Evolutionary conservation across 768 basidiomycete genomes (phyloP).

Genomic region (Kwoniella europaea): DNA sequence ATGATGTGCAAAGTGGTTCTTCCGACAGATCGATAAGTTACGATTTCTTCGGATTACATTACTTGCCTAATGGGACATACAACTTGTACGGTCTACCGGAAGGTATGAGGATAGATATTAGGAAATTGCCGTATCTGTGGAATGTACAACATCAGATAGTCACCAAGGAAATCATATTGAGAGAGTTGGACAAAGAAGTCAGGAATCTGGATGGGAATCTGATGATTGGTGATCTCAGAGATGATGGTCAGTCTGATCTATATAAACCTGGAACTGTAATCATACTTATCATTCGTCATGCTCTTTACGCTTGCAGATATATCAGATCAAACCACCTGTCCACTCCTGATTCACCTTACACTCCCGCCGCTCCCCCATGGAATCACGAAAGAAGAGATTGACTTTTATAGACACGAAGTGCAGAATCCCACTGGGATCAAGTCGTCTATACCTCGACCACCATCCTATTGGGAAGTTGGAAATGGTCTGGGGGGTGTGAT

Average conservation of each 20-base stretch:
- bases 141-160: conserved; percentile 10
- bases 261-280: no score
- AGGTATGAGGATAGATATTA: conserved; percentile 50
- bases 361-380: conserved; percentile 44
- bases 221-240: conserved; percentile 31
- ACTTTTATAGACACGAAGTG: conserved; percentile 47
- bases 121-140: conserved; percentile 46
- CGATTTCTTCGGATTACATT: conserved; percentile 52
- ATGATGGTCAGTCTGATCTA: conserved; percentile 40
- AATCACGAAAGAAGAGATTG: conserved; percentile 29
- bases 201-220: conserved; percentile 33
- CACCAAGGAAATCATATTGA: conserved; percentile 43
- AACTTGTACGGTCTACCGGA: conserved; percentile 49
- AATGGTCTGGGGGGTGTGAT: conserved; percentile 65
- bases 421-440: conserved; percentile 47
- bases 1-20: background rate
- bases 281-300: background rate
- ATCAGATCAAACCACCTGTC: conserved; percentile 37
- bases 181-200: conserved; percentile 51
- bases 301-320: conserved; percentile 10
- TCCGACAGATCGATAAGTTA: conserved; percentile 37
- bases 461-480: conserved; percentile 44
- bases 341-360: conserved; percentile 46
- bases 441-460: conserved; percentile 35
- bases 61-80: conserved; percentile 51